These are phyloP conservation scores for Trichoderma sp. DNA, from an alignment of 2,329 filamentous ascomycete species.

Conservation along the genomic window DNA sequence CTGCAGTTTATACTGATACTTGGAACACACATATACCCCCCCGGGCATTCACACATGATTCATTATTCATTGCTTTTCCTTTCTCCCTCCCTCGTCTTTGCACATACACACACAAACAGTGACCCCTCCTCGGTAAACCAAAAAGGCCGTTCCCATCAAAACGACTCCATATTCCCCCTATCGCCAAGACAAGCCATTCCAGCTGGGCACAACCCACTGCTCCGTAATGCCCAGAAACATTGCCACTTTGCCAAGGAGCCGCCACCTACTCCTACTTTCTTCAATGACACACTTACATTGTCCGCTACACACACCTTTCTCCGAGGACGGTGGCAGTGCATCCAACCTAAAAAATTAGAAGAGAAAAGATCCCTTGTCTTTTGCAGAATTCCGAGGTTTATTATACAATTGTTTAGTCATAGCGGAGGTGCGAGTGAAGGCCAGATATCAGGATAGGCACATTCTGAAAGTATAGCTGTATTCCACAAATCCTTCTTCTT, in stretches of 20 bases:
- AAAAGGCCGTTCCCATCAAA: not conserved
- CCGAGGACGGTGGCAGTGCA: not conserved
- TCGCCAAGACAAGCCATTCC: not conserved
- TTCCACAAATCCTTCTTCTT: not conserved
- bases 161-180: not conserved
- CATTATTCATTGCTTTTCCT: too few species aligned
- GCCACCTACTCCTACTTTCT: not conserved
- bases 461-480: not conserved
- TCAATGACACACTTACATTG: not conserved
- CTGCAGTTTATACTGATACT: not conserved
- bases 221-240: not conserved
- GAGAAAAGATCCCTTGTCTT: not conserved
- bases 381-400: not conserved
- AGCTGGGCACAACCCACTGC: not conserved
- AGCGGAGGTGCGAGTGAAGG: not conserved
- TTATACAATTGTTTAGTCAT: not conserved
- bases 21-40: not conserved
- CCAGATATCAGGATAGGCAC: not conserved
- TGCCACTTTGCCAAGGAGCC: conserved; percentile 10
- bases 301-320: not conserved
- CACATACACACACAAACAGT: not conserved
- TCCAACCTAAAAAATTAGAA: not conserved
- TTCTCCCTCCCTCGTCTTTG: too few species aligned
- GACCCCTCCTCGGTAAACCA: not conserved
- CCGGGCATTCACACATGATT: not conserved